Base-by-base conservation (phyloP, 2,329 filamentous ascomycete genomes). In the Trichoderma koningiopsis region DNA sequence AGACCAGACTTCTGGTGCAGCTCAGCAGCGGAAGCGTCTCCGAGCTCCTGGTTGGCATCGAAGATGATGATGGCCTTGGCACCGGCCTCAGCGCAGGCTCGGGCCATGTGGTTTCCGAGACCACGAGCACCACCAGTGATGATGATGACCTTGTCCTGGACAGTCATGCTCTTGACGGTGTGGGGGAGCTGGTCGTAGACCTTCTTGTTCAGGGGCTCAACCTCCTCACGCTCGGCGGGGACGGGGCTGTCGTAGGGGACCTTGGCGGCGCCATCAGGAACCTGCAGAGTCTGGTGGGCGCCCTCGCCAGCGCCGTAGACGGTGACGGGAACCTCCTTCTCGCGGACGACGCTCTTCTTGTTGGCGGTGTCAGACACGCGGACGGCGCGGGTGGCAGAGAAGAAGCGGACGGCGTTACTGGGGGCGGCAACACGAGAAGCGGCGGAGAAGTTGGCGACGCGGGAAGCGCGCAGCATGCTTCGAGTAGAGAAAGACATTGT, bases 21-120 rank as follows among this genome's bases (percentile, higher is more conserved):
- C 79, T 92, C 88, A 24, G 86, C 86, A 24, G 91, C 91, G 2
- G 91, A 84, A 76, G 88, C 83, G 75, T 92, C 90, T 33, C 91
- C 92, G 16, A 92, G 85, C 74, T 92, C 88, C 80, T 92, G 88
- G 83, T 93, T 92, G 73, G 91, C 89, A 75, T 94, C 91, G 76
- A 94, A 89, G 77, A 94, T 91, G 76, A 90, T 86, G 68, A 94
- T 86, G 61, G 89, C 89, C 81, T 90, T 89, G 61, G 91, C 89
- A 70, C 92, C 91, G 65, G 90, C 91, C 81, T 94, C 91, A 60
- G 90, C 89, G 72, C 92, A 90, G 68, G 91, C 92, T 71, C 90
- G 88, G 59, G 91, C 91, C 89, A 94, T 94, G 82, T 91, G 86
- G 85, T 92, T 92, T 61, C 92, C 92, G 6, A 94, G 84, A 76